Base-by-base conservation (phyloP, 2,329 filamentous ascomycete genomes). In the Sclerotinia borealis region DNA sequence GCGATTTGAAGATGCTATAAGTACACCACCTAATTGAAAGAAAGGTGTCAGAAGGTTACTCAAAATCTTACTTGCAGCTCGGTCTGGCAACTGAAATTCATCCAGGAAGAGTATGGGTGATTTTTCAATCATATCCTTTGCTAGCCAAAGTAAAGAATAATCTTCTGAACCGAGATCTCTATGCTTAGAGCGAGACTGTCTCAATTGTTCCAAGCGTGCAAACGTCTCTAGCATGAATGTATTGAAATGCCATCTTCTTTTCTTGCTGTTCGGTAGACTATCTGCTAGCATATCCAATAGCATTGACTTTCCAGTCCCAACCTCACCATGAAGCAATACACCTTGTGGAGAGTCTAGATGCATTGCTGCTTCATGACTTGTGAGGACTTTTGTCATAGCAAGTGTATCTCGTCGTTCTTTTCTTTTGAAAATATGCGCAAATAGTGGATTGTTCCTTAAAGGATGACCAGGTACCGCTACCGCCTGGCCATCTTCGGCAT, bases 301-400 rank as follows among this genome's bases (percentile, higher is more conserved):
- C 89, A 95, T 92, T 6, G 86, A 90, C 74, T 95, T 95, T 17
- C 91, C 90, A 0, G 89, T 92, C 13, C 91, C 91, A 1, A 95
- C 91, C 72, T 92, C 90, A 8, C 91, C 90, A 31, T 91, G 91
- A 0, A 95, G 80, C 72, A 93, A 87, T 19, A 95, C 77, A 0
- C 91, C 91, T 68, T 82, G 85, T 0, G 91, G 91, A 0, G 88
- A 91, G 69, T 90, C 81, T 54, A 93, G 81, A 51, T 85, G 79
- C 66, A 92, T 81, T 13, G 90, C 90, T 25, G 85, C 84, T 72
- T 93, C 86, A 72, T 92, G 84, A 68, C 81, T 85, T 0, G 86
- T 88, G 17, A 93, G 60, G n/a, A 87, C 83, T 56, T 83, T 79
- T 2, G 87, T 90, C 64, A 95, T 75, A 4, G 89, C 87, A 27